phyloP scores from a whole-genome alignment of 306 rosid genomes.

The Vachellia collinsii region DNA sequence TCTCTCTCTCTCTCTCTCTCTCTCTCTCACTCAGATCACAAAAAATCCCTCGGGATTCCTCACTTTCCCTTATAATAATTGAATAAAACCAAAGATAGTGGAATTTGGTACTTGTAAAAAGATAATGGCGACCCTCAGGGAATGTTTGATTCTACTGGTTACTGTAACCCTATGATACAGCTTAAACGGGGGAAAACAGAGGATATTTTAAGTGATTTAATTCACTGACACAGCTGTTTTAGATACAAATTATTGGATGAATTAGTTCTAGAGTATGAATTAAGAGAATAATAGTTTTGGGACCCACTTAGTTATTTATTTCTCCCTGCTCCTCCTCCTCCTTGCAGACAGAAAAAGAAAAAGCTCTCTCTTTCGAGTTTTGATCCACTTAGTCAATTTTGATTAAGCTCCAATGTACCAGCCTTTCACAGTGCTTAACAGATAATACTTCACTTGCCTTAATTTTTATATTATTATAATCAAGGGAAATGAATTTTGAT shows the following conservation, averaged over 20 bases:
- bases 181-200: neutral
- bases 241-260: neutral
- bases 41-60: constrained; percentile 63
- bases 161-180: neutral
- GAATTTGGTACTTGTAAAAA: constrained; percentile 43
- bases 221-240: neutral
- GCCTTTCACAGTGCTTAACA: constrained; percentile 59
- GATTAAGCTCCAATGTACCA: constrained; percentile 39
- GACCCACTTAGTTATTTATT: constrained; percentile 20
- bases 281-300: neutral
- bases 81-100: constrained; percentile 37
- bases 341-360: constrained; percentile 30
- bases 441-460: constrained; percentile 56
- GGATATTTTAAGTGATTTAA: neutral
- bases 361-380: constrained; percentile 10
- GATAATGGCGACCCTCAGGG: constrained; percentile 30
- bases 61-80: constrained; percentile 36
- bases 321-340: constrained; percentile 2
- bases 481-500: constrained; percentile 29
- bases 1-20: too few relatives aligned
- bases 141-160: constrained; percentile 60
- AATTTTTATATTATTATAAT: constrained; percentile 1
- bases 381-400: constrained; percentile 43
- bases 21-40: constrained; percentile 31
- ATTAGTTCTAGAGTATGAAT: too few relatives aligned